Base-by-base conservation (phyloP, 768 basidiomycete genomes). In the Leccinum truebloodii region DNA sequence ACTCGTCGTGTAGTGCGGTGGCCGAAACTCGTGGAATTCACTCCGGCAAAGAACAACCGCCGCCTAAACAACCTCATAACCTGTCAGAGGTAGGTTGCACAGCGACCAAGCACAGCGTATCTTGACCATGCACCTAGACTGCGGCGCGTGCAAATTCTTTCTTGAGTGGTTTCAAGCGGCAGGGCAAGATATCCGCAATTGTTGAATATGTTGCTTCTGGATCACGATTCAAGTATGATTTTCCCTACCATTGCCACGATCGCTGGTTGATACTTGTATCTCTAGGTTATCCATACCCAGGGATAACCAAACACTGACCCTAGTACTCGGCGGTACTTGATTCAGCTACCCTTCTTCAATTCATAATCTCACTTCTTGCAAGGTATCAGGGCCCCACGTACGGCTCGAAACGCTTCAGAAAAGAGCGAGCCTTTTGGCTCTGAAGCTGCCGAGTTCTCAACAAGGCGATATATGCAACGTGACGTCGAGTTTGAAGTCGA, bases 401-500 rank as follows among this genome's bases (percentile, higher is more conserved):
- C 92, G 2, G 90, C 93, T 22, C 86, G 97, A 51, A 91, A 77
- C 71, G 54, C 80, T 12, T 85, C 85, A 6, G 97, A 98, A 64
- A 94, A 94, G 75, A 81, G 87, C 53, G 96, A 99, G 69, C 92
- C 95, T 2, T 98, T 80, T 73, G 97, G 96, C 16, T 67, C 73
- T 1, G 96, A 99, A 69, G 86, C 95, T 5, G 78, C 83, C 5
- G 89, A 93, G 41, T 98, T 92, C 67, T 81, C 93, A 3, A 83
- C 83, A 8, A 84, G 86, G 48, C 83, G 84, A 62, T 95, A 89
- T 71, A 89, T 98, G 89, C 96, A 99, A 73, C 86, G 96, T 30
- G 96, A 99, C 69, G 87, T 94, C 6, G 96, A 99, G 73, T 87
- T 98, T 60, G 90, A 93, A 66, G 87, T 98, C 51, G 93, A 96